Percentiles rank a stretch among this genome's conserved stretches.
These are phyloP conservation scores for Mycena maculata DNA, from an alignment of 768 basidiomycete species.

Conservation along the genomic window DNA sequence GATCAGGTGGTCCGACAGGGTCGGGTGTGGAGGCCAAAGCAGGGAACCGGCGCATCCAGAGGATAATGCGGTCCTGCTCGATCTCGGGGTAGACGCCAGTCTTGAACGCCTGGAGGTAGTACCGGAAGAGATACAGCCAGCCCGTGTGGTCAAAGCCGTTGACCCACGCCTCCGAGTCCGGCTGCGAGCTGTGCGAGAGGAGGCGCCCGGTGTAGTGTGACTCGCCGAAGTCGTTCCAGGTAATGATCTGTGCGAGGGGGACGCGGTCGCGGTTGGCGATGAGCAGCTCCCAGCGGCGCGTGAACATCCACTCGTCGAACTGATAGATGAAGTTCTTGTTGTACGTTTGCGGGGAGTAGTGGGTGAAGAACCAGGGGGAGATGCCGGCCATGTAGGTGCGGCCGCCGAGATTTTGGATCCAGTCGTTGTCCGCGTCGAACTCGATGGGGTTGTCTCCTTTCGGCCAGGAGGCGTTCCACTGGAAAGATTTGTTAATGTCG, in stretches of 20 bases:
- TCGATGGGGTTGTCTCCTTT: conserved; percentile 48
- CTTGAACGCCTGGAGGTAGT: conserved; percentile 70
- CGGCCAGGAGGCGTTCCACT: conserved; percentile 74
- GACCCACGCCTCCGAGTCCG: conserved; percentile 77
- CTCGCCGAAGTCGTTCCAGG: conserved; percentile 85
- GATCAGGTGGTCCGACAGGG: conserved; percentile 56
- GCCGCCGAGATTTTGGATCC: conserved; percentile 47
- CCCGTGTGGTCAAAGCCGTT: conserved; percentile 65
- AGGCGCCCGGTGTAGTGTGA: conserved; percentile 86
- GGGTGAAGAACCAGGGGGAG: conserved; percentile 83
- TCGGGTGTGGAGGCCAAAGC: conserved; percentile 57
- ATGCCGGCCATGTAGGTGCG: conserved; percentile 61
- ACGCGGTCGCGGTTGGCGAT: conserved; percentile 60
- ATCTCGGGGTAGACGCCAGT: conserved; percentile 68
- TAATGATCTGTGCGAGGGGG: conserved; percentile 67
- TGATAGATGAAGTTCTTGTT: conserved; percentile 78
- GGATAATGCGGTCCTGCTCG: conserved; percentile 64
- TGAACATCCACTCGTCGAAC: conserved; percentile 71
- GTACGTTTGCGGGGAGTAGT: conserved; percentile 67
- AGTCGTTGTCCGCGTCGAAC: conserved; percentile 49
- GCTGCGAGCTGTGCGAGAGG: conserved; percentile 63
- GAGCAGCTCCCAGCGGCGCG: conserved; percentile 72
- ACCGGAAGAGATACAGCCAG: conserved; percentile 72
- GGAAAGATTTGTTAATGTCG: neutral
- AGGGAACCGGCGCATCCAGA: conserved; percentile 76